A percentile compares a stretch with the other conserved stretches of the same genome.
Conservation (phyloP, 176 grass and related monocot genomes). For the Otatea glauca region DNA sequence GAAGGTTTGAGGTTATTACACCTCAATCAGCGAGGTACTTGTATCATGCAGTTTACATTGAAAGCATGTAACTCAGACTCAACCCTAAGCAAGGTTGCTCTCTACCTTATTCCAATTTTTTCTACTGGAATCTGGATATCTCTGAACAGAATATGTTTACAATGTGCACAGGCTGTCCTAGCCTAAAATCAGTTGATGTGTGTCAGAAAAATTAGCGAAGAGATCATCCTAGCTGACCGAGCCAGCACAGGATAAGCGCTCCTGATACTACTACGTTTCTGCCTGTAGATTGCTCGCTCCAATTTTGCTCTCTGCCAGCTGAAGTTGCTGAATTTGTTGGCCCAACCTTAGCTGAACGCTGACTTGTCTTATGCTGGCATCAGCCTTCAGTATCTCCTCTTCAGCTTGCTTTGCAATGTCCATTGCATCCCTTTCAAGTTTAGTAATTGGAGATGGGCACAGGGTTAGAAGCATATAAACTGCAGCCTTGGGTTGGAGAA, state of each 20-base stretch:
- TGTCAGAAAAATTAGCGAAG: constrained; percentile 34
- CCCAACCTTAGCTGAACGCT: constrained; percentile 81
- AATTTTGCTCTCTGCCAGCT: constrained; percentile 36
- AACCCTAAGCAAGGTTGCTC: background rate
- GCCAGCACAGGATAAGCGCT: background rate
- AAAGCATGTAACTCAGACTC: background rate
- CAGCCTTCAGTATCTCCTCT: constrained; percentile 74
- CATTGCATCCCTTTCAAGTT: constrained; percentile 75
- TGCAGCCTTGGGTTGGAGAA: background rate
- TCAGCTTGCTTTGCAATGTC: constrained; percentile 73
- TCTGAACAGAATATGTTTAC: constrained; percentile 33
- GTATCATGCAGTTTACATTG: background rate
- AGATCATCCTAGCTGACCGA: background rate
- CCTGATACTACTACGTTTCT: constrained; percentile 19
- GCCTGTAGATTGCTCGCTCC: constrained; percentile 10
- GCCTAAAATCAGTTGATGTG: constrained; percentile 8
- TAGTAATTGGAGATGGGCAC: constrained; percentile 27
- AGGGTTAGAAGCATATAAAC: constrained; percentile 16
- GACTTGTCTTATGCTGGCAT: constrained; percentile 77
- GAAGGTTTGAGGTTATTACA: background rate
- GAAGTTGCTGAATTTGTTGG: constrained; percentile 65
- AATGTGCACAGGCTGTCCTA: background rate
- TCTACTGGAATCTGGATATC: background rate
- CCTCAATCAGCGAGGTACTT: background rate
- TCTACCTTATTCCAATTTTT: constrained; percentile 30